phyloP scores from a whole-genome alignment of 2,329 filamentous ascomycete genomes.

The Cordyceps militaris region DNA sequence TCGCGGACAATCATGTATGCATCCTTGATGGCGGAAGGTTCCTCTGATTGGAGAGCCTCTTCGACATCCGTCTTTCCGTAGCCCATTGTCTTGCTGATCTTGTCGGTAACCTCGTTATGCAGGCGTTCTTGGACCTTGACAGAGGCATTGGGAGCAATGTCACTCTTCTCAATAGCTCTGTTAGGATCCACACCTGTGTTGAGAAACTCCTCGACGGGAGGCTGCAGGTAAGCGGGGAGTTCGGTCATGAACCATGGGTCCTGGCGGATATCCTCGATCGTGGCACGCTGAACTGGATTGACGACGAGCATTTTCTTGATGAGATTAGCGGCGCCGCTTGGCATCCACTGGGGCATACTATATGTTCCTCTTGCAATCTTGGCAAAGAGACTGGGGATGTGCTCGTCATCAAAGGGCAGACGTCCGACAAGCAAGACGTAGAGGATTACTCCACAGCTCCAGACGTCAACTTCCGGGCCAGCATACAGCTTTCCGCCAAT shows the following conservation, averaged over 20 bases:
- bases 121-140: constrained; percentile 78
- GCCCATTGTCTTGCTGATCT: constrained; percentile 96
- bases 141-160: constrained; percentile 72
- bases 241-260: constrained; percentile 93
- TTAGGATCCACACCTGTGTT: constrained; percentile 92
- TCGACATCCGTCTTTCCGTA: constrained; percentile 93
- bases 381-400: constrained; percentile 94
- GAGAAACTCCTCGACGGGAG: constrained; percentile 83
- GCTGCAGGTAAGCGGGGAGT: constrained; percentile 77
- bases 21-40: constrained; percentile 97
- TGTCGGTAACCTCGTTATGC: constrained; percentile 86
- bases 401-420: constrained; percentile 95
- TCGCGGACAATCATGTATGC: constrained; percentile 97
- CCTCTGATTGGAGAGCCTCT: constrained; percentile 82
- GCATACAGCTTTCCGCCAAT: constrained; percentile 97
- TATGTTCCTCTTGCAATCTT: constrained; percentile 96
- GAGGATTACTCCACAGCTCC: constrained; percentile 91
- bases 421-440: constrained; percentile 76
- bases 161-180: constrained; percentile 77
- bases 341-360: constrained; percentile 86
- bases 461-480: constrained; percentile 95
- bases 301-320: constrained; percentile 94
- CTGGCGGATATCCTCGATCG: constrained; percentile 84
- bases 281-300: constrained; percentile 89
- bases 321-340: constrained; percentile 68